Conservation (phyloP, 2,329 filamentous ascomycete species). For the Beauveria sp. region DNA sequence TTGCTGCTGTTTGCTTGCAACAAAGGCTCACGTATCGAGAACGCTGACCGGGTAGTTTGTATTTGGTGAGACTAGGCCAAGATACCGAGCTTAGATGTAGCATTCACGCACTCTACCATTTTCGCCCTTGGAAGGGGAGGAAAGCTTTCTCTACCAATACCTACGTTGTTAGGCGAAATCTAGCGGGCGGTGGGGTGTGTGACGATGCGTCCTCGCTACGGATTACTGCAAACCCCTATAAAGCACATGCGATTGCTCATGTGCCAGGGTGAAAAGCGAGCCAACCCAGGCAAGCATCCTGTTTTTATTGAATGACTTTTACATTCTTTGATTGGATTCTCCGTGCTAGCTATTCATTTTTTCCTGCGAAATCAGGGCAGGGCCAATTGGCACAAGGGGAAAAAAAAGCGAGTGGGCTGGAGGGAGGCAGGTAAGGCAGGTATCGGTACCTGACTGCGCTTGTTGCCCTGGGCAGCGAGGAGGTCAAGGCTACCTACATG, state of each 20-base stretch:
- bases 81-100: neutral
- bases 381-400: neutral
- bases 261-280: neutral
- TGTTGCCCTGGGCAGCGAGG: constrained; percentile 11
- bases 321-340: neutral
- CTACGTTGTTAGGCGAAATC: neutral
- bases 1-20: neutral
- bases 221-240: neutral
- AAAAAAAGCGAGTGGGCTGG: neutral
- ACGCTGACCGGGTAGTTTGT: neutral
- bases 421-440: neutral
- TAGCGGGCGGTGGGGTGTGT: neutral
- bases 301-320: neutral
- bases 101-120: neutral
- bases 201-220: neutral
- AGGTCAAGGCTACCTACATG: constrained; percentile 3
- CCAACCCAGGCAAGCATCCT: neutral
- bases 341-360: neutral
- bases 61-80: too few relatives aligned
- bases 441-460: constrained; percentile 6
- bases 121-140: neutral
- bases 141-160: too few relatives aligned
- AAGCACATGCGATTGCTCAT: neutral
- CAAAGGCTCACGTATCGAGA: neutral
- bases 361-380: neutral